phyloP scores from a whole-genome alignment of 352 stramenopile genomes.

The Pythium volutum region DNA sequence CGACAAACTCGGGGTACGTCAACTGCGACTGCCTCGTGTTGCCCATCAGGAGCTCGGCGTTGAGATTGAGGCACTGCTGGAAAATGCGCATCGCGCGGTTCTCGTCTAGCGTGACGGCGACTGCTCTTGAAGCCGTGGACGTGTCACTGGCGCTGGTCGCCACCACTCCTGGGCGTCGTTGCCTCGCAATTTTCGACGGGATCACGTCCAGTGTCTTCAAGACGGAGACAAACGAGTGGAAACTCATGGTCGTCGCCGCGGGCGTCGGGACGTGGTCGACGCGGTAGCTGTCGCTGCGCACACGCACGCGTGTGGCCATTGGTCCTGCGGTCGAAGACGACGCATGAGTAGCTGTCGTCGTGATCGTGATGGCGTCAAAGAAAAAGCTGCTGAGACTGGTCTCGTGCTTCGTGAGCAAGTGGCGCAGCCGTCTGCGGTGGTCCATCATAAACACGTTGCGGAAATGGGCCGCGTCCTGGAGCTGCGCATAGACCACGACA shows the following conservation, averaged over 20 bases:
- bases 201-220: slow-evolving; percentile 14
- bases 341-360: background rate
- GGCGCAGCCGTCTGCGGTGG: slow-evolving; percentile 16
- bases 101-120: slow-evolving; percentile 34
- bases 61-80: slow-evolving; percentile 49
- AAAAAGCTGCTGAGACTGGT: slow-evolving; percentile 42
- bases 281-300: slow-evolving; percentile 9
- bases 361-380: slow-evolving; percentile 27
- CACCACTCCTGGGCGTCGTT: background rate
- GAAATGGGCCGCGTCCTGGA: slow-evolving; percentile 66
- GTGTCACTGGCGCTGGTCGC: background rate
- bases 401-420: slow-evolving; percentile 33
- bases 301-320: background rate
- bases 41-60: slow-evolving; percentile 3
- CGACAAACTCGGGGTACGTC: slow-evolving; percentile 46
- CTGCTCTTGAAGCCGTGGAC: background rate
- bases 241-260: slow-evolving; percentile 17
- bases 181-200: background rate
- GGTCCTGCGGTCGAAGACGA: background rate
- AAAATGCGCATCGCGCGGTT: slow-evolving; percentile 52
- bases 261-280: background rate
- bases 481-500: slow-evolving; percentile 50
- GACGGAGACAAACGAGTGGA: slow-evolving; percentile 12
- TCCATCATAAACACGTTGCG: slow-evolving; percentile 46
- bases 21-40: slow-evolving; percentile 24